phyloP scores from a whole-genome alignment of 106 monocot genomes.

The Dendrobium catenatum region DNA sequence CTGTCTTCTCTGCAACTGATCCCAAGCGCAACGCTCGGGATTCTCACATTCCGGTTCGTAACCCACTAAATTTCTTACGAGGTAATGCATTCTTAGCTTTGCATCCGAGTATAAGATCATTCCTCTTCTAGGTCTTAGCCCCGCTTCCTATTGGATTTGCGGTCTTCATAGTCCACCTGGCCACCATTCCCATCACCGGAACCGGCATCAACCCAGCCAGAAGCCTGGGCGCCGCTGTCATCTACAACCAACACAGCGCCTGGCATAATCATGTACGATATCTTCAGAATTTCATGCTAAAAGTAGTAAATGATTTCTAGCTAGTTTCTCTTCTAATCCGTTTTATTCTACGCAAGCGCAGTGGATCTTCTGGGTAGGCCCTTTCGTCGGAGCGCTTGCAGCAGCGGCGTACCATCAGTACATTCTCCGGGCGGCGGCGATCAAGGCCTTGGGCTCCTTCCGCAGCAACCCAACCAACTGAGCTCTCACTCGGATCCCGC shows the following conservation, averaged over 20 bases:
- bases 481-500: background rate
- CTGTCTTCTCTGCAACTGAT: constrained; percentile 13
- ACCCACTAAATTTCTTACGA: background rate
- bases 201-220: constrained; percentile 27
- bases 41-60: constrained; percentile 13
- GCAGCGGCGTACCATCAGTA: constrained; percentile 21
- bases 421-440: constrained; percentile 13
- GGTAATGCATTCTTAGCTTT: too few relatives aligned
- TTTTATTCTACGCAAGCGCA: background rate
- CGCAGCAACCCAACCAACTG: constrained; percentile 18
- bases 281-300: background rate
- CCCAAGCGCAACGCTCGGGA: constrained; percentile 18
- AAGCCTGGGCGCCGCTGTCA: constrained; percentile 21
- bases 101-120: background rate
- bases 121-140: constrained; percentile 10
- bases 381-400: constrained; percentile 14
- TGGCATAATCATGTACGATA: constrained; percentile 20
- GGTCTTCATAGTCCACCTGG: constrained; percentile 21
- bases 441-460: constrained; percentile 19
- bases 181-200: constrained; percentile 21
- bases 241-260: constrained; percentile 19
- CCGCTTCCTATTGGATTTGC: constrained; percentile 26
- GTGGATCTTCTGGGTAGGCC: constrained; percentile 16
- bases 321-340: background rate
- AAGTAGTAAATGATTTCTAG: background rate